Percentiles rank a stretch among this genome's conserved stretches.
phyloP scores from a whole-genome alignment of 495 filamentous ascomycete genomes.

The Lasiosphaeria hispida region DNA sequence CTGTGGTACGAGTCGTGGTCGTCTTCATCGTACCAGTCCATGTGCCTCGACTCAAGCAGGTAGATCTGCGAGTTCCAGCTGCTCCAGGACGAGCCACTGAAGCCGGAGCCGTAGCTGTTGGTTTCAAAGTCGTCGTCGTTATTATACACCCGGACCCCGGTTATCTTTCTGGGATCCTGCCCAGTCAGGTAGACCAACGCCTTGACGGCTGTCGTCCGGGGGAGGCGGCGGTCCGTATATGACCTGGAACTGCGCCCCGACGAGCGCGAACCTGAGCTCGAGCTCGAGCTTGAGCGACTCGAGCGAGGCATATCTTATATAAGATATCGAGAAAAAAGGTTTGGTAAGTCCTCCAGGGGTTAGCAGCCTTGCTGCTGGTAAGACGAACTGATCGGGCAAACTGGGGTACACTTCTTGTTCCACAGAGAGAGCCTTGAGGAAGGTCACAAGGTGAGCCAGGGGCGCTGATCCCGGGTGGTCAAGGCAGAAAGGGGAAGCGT shows the following conservation, averaged over 20 bases:
- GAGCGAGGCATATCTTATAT: slow-evolving; percentile 4
- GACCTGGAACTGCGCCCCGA: slow-evolving; percentile 9
- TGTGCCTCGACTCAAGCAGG: slow-evolving; percentile 15
- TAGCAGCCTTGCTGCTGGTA: too few relatives aligned
- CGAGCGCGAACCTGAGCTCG: background rate
- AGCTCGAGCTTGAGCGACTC: slow-evolving; percentile 6
- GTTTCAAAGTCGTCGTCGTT: slow-evolving; percentile 23
- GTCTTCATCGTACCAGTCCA: slow-evolving; percentile 6
- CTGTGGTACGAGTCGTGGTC: slow-evolving; percentile 9
- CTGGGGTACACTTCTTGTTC: too few relatives aligned
- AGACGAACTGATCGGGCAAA: too few relatives aligned
- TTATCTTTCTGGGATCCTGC: slow-evolving; percentile 25
- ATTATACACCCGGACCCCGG: slow-evolving; percentile 24
- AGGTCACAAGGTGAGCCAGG: too few relatives aligned
- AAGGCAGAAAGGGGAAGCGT: too few relatives aligned
- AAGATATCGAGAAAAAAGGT: too few relatives aligned
- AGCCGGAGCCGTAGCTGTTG: slow-evolving; percentile 19
- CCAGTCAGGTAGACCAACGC: slow-evolving; percentile 26
- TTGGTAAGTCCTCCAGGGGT: too few relatives aligned
- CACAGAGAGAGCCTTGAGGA: too few relatives aligned
- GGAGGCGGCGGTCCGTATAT: slow-evolving; percentile 16
- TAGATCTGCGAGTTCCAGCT: slow-evolving; percentile 17
- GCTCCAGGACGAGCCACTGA: slow-evolving; percentile 18
- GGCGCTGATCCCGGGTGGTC: too few relatives aligned
- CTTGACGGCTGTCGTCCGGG: slow-evolving; percentile 23